phyloP scores from a whole-genome alignment of 2,329 filamentous ascomycete species.

The Calonectria leucothoes region DNA sequence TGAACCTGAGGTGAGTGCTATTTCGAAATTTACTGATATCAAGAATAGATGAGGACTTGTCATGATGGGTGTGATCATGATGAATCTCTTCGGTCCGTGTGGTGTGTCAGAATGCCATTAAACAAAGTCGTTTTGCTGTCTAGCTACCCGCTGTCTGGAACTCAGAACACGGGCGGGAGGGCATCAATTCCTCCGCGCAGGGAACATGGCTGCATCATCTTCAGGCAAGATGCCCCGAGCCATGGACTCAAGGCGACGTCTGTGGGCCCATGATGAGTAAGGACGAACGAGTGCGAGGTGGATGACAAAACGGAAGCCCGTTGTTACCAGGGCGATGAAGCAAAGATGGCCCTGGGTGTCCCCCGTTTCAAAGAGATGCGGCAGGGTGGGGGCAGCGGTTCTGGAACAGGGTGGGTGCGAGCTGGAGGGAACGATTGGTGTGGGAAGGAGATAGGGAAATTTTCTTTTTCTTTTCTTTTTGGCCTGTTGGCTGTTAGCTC shows the following conservation, averaged over 20 bases:
- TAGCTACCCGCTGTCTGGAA: background rate
- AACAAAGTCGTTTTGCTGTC: background rate
- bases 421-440: background rate
- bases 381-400: background rate
- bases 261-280: background rate
- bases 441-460: background rate
- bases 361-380: background rate
- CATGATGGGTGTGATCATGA: background rate
- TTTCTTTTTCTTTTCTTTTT: background rate
- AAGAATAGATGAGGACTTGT: background rate
- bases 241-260: background rate
- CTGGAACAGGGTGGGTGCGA: background rate
- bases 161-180: background rate
- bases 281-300: background rate
- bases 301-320: background rate
- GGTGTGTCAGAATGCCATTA: background rate
- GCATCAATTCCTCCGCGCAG: background rate
- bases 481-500: background rate
- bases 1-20: background rate
- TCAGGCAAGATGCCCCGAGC: background rate
- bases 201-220: background rate
- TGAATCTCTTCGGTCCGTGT: conserved; percentile 6
- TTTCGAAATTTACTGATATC: background rate
- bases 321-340: conserved; percentile 17
- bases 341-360: background rate